phyloP scores from a whole-genome alignment of 2,329 filamentous ascomycete species.

The Xylariaceae sp. region DNA sequence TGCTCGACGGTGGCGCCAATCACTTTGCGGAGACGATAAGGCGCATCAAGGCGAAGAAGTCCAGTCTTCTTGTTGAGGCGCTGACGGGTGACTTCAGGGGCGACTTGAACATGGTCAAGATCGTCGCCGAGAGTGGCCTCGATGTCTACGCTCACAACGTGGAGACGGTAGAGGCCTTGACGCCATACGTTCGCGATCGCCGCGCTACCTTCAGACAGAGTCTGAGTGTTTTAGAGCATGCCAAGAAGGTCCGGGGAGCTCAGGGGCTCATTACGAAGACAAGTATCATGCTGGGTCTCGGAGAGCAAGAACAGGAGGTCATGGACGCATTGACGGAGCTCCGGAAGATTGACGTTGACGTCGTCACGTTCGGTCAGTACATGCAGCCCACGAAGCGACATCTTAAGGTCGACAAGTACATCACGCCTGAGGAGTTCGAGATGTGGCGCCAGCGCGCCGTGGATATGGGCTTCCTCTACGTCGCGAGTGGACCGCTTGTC shows the following conservation, averaged over 20 bases:
- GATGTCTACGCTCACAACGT: conserved; percentile 98
- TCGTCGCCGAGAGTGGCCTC: conserved; percentile 81
- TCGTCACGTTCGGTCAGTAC: conserved; percentile 99
- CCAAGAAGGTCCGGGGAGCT: conserved; percentile 57
- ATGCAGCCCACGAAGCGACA: conserved; percentile 98
- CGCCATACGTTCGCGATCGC: conserved; percentile 83
- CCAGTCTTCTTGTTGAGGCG: conserved; percentile 73
- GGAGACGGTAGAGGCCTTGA: conserved; percentile 88
- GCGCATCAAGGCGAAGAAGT: conserved; percentile 82
- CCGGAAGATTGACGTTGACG: conserved; percentile 75
- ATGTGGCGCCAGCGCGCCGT: conserved; percentile 84
- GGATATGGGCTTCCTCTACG: conserved; percentile 95
- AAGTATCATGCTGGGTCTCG: conserved; percentile 91
- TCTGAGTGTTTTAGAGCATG: conserved; percentile 70
- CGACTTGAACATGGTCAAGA: conserved; percentile 76
- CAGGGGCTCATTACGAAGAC: conserved; percentile 92
- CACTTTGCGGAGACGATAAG: conserved; percentile 94
- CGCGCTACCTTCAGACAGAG: conserved; percentile 86
- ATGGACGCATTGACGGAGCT: conserved; percentile 75
- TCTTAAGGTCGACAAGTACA: conserved; percentile 93
- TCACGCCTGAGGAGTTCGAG: conserved; percentile 87
- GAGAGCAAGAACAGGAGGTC: conserved; percentile 84
- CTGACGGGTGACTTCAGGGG: conserved; percentile 84
- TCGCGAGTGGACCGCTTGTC: conserved; percentile 86
- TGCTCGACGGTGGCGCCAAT: conserved; percentile 77